Evolutionary conservation across 2,329 filamentous ascomycete species (phyloP).

Genomic region (Penicillium occitanis): DNA sequence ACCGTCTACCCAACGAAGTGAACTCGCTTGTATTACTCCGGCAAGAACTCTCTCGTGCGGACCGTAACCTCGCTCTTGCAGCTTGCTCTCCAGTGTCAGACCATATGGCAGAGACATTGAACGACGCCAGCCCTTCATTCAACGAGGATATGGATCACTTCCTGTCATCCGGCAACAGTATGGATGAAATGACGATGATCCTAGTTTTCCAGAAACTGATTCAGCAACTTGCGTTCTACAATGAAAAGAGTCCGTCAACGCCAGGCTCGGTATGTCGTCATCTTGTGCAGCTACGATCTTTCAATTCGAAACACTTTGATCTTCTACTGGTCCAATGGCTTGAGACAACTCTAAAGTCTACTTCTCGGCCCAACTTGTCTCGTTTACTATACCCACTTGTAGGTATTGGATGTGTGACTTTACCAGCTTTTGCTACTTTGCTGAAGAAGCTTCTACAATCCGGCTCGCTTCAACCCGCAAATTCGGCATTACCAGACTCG

Average conservation of each 20-base stretch:
- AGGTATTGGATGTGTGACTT: constrained; percentile 47
- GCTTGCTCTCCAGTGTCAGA: constrained; percentile 52
- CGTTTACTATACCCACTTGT: constrained; percentile 43
- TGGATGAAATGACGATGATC: constrained; percentile 48
- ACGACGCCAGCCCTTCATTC: constrained; percentile 41
- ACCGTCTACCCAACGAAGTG: constrained; percentile 41
- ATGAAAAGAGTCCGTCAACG: constrained; percentile 31
- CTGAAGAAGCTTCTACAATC: constrained; percentile 34
- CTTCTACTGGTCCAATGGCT: constrained; percentile 46
- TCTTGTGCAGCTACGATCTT: constrained; percentile 45
- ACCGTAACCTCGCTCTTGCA: constrained; percentile 44
- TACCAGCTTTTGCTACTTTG: constrained; percentile 41
- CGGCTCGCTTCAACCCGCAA: constrained; percentile 24
- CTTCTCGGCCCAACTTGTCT: constrained; percentile 35
- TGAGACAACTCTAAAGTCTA: constrained; percentile 36
- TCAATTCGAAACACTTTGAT: constrained; percentile 47
- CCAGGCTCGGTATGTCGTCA: constrained; percentile 43
- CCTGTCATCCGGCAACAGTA: constrained; percentile 45
- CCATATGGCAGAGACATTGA: constrained; percentile 44
- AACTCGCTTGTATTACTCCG: constrained; percentile 44
- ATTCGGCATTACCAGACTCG: constrained; percentile 31
- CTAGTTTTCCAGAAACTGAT: constrained; percentile 44
- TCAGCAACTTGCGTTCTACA: constrained; percentile 37
- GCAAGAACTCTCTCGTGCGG: constrained; percentile 45
- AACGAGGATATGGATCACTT: constrained; percentile 49